Evolutionary conservation across 2,329 filamentous ascomycete species (phyloP), one percentile per base, ranked within the genome.

Genomic region (Fusarium oligoseptatum): DNA sequence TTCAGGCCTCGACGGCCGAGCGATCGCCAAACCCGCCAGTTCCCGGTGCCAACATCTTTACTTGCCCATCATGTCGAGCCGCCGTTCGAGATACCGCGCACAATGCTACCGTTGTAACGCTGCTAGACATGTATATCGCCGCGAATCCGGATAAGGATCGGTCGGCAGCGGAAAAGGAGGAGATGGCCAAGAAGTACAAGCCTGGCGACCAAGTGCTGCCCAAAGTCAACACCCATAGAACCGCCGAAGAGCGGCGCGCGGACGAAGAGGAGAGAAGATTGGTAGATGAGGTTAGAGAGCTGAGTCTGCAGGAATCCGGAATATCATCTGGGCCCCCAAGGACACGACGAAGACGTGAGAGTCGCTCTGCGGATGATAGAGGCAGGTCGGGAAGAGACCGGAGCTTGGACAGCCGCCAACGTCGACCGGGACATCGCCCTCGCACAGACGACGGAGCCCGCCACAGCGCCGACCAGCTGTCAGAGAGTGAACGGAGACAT

Each of bases 31-130:
- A 84, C 12, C 85, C 87, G 48, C 87, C 90, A 72, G 76, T 86
- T 63, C 80, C 87, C 76, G 79, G 88, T 78, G 70, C 86, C 78
- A 77, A 84, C 73, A 80, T 89, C 80, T 97, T 95, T 82, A 98
- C 95, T 55, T 99, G 97, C 85, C 97, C 97, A 45, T 93, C 95
- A 84, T 99, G 97, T 84, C 94, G 97, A 75, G 94, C 95, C 55
- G 84, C 88, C 14, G 96, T 99, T 70, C 92, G 95, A 73, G 94
- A 93, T 78, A 98, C 96, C 50, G 92, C 92, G 80, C 95, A 95
- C 80, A 97, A 98, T 89, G 94, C 97, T 67, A 95, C 93, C 27
- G 93, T 98, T 61, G 95, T 92, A 10, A 97, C 95, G 2, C 86
- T 98, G 55, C 86, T 99, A 69, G 96, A 98, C 66, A 96, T 98